Evolutionary conservation across 2,329 filamentous ascomycete species (phyloP), one percentile per base, ranked within the genome.

Genomic region (Phialophora macrospora): DNA sequence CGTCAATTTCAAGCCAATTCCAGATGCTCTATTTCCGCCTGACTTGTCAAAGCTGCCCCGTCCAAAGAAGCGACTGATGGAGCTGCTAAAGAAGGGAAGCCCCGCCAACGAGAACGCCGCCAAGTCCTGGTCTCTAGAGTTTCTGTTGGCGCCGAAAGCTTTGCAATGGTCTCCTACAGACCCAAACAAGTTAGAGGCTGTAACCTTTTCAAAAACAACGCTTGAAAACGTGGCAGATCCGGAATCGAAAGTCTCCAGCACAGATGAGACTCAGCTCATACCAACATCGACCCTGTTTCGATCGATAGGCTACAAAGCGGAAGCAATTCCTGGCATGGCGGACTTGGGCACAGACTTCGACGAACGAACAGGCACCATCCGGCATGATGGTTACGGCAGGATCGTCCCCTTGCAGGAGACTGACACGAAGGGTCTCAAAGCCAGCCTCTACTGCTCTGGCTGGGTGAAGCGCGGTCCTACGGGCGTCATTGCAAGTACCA

Each of bases 381-480:
- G 86, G 44, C 96, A 97, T 73, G 93, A 97, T 75, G 86, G 88
- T 1, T 80, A 87, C 34, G 95, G 95, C 0, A 87, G 95, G 58
- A 86, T 96, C 22, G 80, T 87, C 2, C 67, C 70, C 2, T 17
- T 71, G n/a, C 62, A 60, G 20, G 52, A 44, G 9, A 60, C 41
- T 48, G 62, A 65, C 17, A 51, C 48, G 22, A 34, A 41, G 20
- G 55, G 48, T 73, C 90, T 0, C 87, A 89, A 0, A 92, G 94
- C 0, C 14, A 59, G 59, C n/a, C 78, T 97, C 30, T 99, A 99
- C 79, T 96, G 93, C 70, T 91, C 94, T 17, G 95, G 95, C 0
- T 99, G 95, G 95, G 93, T 97, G 9, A 98, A 98, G 80, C 87
- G 90, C 41, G 95, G 95, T 0, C 94, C 95, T 0, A 97, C 93